Base-by-base conservation (phyloP, 2,329 filamentous ascomycete species). In the Fusarium sp. region DNA sequence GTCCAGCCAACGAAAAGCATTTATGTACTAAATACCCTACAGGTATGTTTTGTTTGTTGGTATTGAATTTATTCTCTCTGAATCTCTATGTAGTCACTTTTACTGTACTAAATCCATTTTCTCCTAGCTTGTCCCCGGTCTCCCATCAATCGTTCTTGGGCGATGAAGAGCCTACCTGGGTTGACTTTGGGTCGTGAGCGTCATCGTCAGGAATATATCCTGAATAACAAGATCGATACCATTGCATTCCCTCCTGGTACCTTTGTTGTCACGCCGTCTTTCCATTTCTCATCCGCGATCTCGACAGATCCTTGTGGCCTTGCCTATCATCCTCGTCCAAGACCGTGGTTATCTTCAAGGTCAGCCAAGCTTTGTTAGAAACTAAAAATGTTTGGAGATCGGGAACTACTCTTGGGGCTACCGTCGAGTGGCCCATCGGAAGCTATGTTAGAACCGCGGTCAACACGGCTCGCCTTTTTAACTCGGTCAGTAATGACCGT, bases 341-440 rank as follows among this genome's bases (percentile, higher is more conserved):
- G 8, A 2, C 24, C 10, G n/a, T 15, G 32, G 20, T 38, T 3
- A 8, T 1, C 14, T 26, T 17, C 30, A 12, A 38, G 9, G 6
- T 9, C 13, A 20, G 8, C 0, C 11, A 20, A 10, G 11, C 3
- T 8, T 20, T 34, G 5, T 52, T 11, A 9, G 2, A 26, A 4
- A 8, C 4, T 8, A 5, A 3, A 38, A 8, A 34, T 3, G 3
- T 3, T 24, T 14, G 6, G 12, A 1, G 12, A 8, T 13, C 20
- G 17, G 9, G 5, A 36, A 36, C 12, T 24, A 3, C 17, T 0
- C 4, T 8, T 6, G 11, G 12, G 18, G 9, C 9, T 4, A 22
- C 1, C 8, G 12, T 36, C 50, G n/a, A 26, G 8, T 36, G 2
- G 18, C 8, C 13, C 18, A 22, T 26, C 18, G 1, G 1, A 52